Base-by-base conservation (phyloP, 305 asterid genomes). In the Striga hermonthica region DNA sequence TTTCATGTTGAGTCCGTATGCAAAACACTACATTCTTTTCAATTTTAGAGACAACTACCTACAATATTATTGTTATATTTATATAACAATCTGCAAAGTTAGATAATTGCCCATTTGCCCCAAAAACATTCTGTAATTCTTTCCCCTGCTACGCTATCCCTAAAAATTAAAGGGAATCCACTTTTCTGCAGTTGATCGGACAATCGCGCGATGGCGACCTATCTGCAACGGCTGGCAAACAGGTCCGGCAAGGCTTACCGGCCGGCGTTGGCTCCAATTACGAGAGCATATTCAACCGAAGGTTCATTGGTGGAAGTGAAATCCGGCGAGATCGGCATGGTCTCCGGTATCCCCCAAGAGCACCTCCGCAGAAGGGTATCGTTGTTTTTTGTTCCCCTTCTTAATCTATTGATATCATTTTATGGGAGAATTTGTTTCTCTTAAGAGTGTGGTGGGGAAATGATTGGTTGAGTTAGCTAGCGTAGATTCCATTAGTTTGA, bases 251-350 rank as follows among this genome's bases (percentile, higher is more conserved):
- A 65, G 40, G 60, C 79, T 15, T 76, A 69, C 74, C 80, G 83
- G 64, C 68, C 75, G 34, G 45, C 65, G 41, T 56, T 78, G 6
- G 53, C 87, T 58, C 76, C 80, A 10, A 28, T 74, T 47, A 62
- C 85, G 36, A 81, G 82, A 72, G 34, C 81, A 15, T 82, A 83
- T 69, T 84, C 91, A 10, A 68, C 95, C 2, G 83, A 73, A 10
- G 91, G 74, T 64, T 78, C 93, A 35, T 73, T 90, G 79, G 83
- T 80, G 34, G 94, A 86, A 76, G 64, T 73, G 52, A 81, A 76
- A 50, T 80, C 93, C 34, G 97, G 97, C 7, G 95, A 90, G 80
- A 73, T 90, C 74, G 97, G 96, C n/a, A 48, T 74, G 65, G 91
- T 84, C 69, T 82, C 96, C 39, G 95, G 96, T 60, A 83, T 86